These are phyloP conservation scores for Colletotrichum karsti DNA, from an alignment of 2,329 filamentous ascomycete species.

Conservation along the genomic window DNA sequence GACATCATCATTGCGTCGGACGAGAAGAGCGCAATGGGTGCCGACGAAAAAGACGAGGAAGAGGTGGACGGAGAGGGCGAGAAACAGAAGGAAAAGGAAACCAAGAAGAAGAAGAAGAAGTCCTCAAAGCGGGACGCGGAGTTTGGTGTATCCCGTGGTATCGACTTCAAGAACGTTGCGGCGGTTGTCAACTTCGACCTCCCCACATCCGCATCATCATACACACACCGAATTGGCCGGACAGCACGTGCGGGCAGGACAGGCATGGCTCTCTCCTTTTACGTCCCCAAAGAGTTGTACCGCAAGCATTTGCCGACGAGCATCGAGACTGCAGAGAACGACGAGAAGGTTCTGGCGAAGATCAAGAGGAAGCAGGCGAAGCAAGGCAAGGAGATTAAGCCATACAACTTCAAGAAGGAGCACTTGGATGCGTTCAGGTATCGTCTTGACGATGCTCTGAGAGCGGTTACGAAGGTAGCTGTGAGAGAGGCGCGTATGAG, in stretches of 20 bases:
- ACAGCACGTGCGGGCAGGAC: slow-evolving; percentile 91
- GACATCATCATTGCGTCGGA: slow-evolving; percentile 98
- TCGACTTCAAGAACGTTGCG: slow-evolving; percentile 95
- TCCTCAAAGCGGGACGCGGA: slow-evolving; percentile 78
- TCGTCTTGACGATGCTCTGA: slow-evolving; percentile 90
- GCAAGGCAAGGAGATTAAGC: slow-evolving; percentile 82
- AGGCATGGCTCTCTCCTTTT: slow-evolving; percentile 96
- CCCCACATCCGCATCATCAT: slow-evolving; percentile 86
- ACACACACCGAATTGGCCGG: slow-evolving; percentile 95
- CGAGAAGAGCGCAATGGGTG: slow-evolving; percentile 84
- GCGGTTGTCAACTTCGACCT: slow-evolving; percentile 98
- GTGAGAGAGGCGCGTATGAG: slow-evolving; percentile 89
- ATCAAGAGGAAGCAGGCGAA: slow-evolving; percentile 83
- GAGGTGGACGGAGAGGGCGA: slow-evolving; percentile 53
- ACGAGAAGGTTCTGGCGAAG: slow-evolving; percentile 84
- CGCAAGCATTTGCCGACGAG: slow-evolving; percentile 90
- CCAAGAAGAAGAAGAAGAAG: slow-evolving; percentile 69
- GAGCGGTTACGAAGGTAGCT: slow-evolving; percentile 88
- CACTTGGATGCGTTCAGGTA: slow-evolving; percentile 95
- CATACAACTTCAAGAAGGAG: slow-evolving; percentile 94
- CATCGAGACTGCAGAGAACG: slow-evolving; percentile 77
- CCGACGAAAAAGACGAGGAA: slow-evolving; percentile 57
- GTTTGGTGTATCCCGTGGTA: slow-evolving; percentile 82
- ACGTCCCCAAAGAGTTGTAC: slow-evolving; percentile 82
- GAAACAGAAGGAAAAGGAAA: slow-evolving; percentile 44